Conservation (phyloP, 116 monocot species). For the Thalassia testudinum region DNA sequence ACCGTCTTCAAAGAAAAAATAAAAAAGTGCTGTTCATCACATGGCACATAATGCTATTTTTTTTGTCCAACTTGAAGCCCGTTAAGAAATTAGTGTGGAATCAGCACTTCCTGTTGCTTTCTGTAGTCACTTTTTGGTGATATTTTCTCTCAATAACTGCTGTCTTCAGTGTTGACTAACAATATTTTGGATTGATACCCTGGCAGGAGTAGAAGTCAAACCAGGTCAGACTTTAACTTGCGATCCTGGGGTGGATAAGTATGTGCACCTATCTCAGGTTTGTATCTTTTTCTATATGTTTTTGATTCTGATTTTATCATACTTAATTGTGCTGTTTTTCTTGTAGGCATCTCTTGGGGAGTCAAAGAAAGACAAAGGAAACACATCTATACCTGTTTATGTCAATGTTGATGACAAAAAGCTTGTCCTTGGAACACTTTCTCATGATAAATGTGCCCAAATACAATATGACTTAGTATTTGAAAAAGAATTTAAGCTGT, state of each 20-base stretch:
- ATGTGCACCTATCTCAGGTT: conserved; percentile 41
- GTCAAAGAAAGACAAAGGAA: conserved; percentile 20
- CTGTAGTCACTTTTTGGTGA: too few relatives aligned
- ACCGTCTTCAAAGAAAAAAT: too few relatives aligned
- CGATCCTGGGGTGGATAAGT: conserved; percentile 19
- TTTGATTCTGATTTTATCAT: not conserved
- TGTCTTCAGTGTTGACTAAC: too few relatives aligned
- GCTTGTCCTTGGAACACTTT: conserved; percentile 38
- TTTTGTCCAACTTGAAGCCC: too few relatives aligned
- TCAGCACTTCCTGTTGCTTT: too few relatives aligned
- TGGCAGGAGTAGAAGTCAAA: conserved; percentile 50
- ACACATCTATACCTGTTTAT: conserved; percentile 17
- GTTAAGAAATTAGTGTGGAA: too few relatives aligned
- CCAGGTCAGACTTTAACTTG: conserved; percentile 29
- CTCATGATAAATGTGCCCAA: conserved; percentile 31
- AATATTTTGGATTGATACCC: conserved; percentile 8
- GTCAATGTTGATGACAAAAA: conserved; percentile 27
- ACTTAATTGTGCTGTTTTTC: not conserved
- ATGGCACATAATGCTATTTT: too few relatives aligned
- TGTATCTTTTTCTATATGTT: too few relatives aligned
- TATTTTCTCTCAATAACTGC: too few relatives aligned
- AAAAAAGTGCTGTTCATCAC: too few relatives aligned
- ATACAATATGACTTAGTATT: conserved; percentile 44
- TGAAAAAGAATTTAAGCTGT: conserved; percentile 51
- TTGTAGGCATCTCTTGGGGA: conserved; percentile 28